Percentiles rank a stretch among this genome's conserved stretches.
These are phyloP conservation scores for Kodamaea laetipori DNA, from an alignment of 805 yeast species.

Conservation along the genomic window DNA sequence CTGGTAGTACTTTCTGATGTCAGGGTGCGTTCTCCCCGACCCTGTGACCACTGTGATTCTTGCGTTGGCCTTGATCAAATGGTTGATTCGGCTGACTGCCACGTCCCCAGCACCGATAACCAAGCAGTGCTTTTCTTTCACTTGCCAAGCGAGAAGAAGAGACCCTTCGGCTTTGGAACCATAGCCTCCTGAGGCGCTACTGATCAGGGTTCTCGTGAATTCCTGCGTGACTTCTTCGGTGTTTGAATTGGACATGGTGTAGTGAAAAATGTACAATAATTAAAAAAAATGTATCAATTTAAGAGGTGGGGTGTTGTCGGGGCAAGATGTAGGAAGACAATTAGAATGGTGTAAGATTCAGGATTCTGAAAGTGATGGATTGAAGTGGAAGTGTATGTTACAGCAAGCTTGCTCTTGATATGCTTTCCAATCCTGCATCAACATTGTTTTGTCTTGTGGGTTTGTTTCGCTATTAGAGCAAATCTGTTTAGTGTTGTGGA, in stretches of 20 bases:
- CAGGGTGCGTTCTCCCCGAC: slow-evolving; percentile 27
- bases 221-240: slow-evolving; percentile 7
- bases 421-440: no score
- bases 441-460: no score
- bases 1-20: slow-evolving; percentile 26
- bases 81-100: slow-evolving; percentile 68
- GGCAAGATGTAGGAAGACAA: no score
- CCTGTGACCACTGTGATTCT: slow-evolving; percentile 64
- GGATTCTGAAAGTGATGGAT: no score
- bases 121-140: slow-evolving; percentile 60
- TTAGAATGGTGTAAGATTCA: no score
- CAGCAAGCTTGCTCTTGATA: no score
- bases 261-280: neutral
- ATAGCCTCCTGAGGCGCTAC: neutral
- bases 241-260: neutral
- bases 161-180: slow-evolving; percentile 49
- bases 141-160: slow-evolving; percentile 73
- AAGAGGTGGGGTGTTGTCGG: no score
- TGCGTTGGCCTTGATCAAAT: slow-evolving; percentile 70
- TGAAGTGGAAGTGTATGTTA: no score
- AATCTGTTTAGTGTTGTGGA: no score
- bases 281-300: no score
- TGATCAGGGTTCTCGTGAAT: slow-evolving; percentile 7
- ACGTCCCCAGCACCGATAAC: slow-evolving; percentile 82
- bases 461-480: no score